Evolutionary conservation across 805 yeast species (phyloP).

Genomic region (Torulaspora indica): DNA sequence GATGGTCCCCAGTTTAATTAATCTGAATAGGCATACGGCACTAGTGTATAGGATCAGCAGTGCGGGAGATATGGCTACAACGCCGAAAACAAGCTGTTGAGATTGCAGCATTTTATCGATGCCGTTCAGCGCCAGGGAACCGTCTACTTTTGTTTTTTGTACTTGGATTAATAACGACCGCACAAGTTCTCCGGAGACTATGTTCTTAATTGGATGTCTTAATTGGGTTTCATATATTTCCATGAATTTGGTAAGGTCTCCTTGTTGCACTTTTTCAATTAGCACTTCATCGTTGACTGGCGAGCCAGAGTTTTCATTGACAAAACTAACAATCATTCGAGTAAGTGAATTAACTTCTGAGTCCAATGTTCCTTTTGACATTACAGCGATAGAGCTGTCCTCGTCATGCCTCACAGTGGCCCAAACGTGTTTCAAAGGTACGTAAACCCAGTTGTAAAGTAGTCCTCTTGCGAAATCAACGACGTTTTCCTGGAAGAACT

Average conservation of each 20-base stretch:
- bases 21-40: constrained; percentile 33
- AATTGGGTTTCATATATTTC: constrained; percentile 74
- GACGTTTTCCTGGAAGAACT: constrained; percentile 56
- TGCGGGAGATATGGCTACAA: constrained; percentile 85
- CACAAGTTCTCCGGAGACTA: constrained; percentile 62
- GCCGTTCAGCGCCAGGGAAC: constrained; percentile 82
- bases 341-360: constrained; percentile 78
- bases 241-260: constrained; percentile 78
- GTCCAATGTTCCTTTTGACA: constrained; percentile 70
- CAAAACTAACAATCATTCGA: constrained; percentile 71
- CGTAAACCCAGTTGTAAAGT: constrained; percentile 75
- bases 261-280: constrained; percentile 52
- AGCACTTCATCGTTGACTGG: constrained; percentile 22
- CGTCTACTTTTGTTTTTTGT: constrained; percentile 96
- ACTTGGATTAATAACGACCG: constrained; percentile 80
- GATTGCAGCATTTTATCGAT: constrained; percentile 84
- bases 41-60: constrained; percentile 51
- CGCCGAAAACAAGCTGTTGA: constrained; percentile 90
- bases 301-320: constrained; percentile 23
- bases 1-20: constrained; percentile 24
- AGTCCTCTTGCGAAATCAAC: constrained; percentile 64
- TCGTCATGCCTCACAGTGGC: constrained; percentile 84
- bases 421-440: constrained; percentile 67
- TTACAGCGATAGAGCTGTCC: constrained; percentile 63
- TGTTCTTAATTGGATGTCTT: constrained; percentile 58